These are phyloP conservation scores for Sistotremastrum niveocremeum DNA, from an alignment of 768 basidiomycete genomes.

Conservation along the genomic window DNA sequence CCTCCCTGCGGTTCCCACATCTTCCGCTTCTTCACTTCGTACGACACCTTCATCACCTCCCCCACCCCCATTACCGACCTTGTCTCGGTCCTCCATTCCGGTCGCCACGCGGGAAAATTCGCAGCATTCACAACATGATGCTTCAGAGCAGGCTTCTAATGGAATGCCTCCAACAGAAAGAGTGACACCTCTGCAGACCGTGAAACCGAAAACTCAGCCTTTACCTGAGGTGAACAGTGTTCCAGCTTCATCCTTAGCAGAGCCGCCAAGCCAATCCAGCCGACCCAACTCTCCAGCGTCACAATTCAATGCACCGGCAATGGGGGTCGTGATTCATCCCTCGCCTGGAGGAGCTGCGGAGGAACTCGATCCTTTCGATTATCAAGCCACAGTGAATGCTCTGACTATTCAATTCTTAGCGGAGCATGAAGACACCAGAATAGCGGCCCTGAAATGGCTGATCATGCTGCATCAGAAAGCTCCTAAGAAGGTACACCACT, in stretches of 20 bases:
- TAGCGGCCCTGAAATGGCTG: constrained; percentile 93
- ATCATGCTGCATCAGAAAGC: constrained; percentile 98
- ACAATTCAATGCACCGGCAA: constrained; percentile 12
- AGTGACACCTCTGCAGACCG: too few species aligned
- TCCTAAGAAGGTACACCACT: constrained; percentile 64
- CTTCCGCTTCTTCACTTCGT: constrained; percentile 7
- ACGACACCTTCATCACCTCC: constrained; percentile 45
- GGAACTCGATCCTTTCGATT: constrained; percentile 74
- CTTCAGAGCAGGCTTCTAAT: too few species aligned
- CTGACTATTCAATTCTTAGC: constrained; percentile 88
- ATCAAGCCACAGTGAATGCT: constrained; percentile 84
- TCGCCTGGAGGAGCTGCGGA: constrained; percentile 19
- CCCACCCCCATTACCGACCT: constrained; percentile 22
- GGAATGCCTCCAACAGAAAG: too few species aligned
- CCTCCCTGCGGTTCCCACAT: constrained; percentile 15
- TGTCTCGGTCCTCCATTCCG: constrained; percentile 38
- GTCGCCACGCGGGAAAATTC: constrained; percentile 17
- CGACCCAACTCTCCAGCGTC: constrained; percentile 22
- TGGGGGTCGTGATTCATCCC: constrained; percentile 11
- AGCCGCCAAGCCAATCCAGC: constrained; percentile 14
- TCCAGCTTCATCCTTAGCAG: constrained; percentile 11
- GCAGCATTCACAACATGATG: not conserved
- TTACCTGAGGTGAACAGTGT: constrained; percentile 7
- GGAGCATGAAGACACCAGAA: constrained; percentile 92
- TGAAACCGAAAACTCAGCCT: too few species aligned